Base-by-base conservation (phyloP, 1,284 basidiomycete species). In the Sphagnurus paluster region DNA sequence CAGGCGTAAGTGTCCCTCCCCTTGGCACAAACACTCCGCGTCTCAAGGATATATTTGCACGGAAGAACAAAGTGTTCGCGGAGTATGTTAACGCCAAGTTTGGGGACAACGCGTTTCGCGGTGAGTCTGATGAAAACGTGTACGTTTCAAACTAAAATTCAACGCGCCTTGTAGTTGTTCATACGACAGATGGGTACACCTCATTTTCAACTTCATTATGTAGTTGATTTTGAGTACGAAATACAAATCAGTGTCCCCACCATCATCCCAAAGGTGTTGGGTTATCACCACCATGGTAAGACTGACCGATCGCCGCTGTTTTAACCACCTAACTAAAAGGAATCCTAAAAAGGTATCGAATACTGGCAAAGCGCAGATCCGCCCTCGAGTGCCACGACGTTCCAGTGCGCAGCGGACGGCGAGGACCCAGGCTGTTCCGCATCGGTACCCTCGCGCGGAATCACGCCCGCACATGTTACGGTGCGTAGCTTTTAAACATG, bases 271-370 rank as follows among this genome's bases (percentile, higher is more conserved):
- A 65, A 47, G 2, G 48, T 46, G 3, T 43, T 75, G 3, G 74
- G 74, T 13, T 77, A 72, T 55, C 62, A 64, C 42, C 75, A 77
- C 44, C 73, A 75, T 44, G 71, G 74, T 69, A 52, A 16, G 30
- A 33, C 14, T 30, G 54, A 2, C 5, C 17, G n/a, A 35, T 20
- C 10, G 20, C 11, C 21, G n/a, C 19, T 11, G 26, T 36, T 28
- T n/a, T n/a, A n/a, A n/a, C n/a, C n/a, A n/a, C 3, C 7, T 7
- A 30, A 3, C 28, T 3, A 30, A 30, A 3, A 30, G 25, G 11
- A 7, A 6, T 42, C 19, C 14, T 8, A 7, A 21, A 3, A 28
- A 56, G 71, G 70, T 1, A 49, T 73, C 28, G 72, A 75, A 49
- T 72, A 72, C 45, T 75, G 72, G 71, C 64, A 70, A 49, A 62